These are phyloP conservation scores for Rhododendron vialii DNA, from an alignment of 148 eudicot species.

Conservation along the genomic window DNA sequence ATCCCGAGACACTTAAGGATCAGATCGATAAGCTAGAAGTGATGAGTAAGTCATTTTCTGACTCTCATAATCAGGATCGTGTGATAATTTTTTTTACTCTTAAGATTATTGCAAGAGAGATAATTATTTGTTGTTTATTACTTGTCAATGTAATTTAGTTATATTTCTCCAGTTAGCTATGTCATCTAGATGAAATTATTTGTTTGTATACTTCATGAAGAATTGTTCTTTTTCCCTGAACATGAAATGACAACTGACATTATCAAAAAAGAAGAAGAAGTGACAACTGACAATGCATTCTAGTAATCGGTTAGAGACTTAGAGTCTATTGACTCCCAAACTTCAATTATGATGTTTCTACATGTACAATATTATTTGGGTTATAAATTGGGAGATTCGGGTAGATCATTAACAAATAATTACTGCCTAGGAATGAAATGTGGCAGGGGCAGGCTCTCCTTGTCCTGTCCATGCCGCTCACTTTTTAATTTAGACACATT, in stretches of 20 bases:
- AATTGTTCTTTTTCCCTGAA: neutral
- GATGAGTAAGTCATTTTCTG: constrained; percentile 66
- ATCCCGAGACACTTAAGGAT: constrained; percentile 83
- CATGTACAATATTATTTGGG: neutral
- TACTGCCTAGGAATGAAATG: neutral
- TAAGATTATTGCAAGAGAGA: neutral
- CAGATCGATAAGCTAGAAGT: constrained; percentile 86
- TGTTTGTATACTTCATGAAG: neutral
- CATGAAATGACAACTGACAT: neutral
- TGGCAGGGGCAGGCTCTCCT: neutral
- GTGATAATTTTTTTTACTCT: neutral
- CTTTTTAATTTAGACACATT: neutral
- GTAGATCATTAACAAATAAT: neutral
- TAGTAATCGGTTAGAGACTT: neutral
- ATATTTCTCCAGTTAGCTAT: neutral
- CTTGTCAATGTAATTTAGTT: neutral
- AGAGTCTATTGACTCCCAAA: neutral
- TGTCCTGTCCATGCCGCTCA: neutral
- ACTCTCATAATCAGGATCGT: neutral
- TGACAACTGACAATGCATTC: neutral
- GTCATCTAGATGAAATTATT: neutral
- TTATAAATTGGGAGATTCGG: neutral
- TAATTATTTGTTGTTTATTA: neutral
- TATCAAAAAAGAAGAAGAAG: too few relatives aligned
- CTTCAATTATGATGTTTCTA: neutral